Base-by-base conservation (phyloP, 768 basidiomycete species). In the Roridomyces roridus region DNA sequence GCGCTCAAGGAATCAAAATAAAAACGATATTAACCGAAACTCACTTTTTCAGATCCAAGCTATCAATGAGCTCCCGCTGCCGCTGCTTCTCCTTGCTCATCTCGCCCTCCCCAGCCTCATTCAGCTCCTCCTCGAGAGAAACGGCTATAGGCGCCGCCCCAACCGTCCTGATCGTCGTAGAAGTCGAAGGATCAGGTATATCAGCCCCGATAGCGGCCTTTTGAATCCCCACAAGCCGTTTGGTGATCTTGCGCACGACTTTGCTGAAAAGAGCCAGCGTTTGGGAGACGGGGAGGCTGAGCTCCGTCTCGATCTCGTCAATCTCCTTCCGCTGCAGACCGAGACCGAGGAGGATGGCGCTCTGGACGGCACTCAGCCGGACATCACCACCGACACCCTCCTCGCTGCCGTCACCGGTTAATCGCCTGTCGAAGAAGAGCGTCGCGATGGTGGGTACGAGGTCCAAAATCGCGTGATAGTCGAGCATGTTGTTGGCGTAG, bases 391-490 rank as follows among this genome's bases (percentile, higher is more conserved):
- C 87, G 18, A 91, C 75, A 17, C 87, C 87, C 5, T 79, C 79
- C 1, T 86, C 87, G 4, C 64, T 61, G 3, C 52, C 67, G 8
- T 28, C 23, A 5, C 56, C 47, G 31, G 47, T 25, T 7, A 91
- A 71, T 28, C 87, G 82, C 63, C 79, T 82, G 65, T 93, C 86
- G 71, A 98, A 99, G 75, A 89, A 96, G 14, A 98, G 78, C n/a
- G 81, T 74, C 3, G 94, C 86, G 34, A 94, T 74, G 1, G 78
- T 82, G 0, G 97, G 96, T 15, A 99, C 80, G 23, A 98, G 80
- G 71, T 99, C 97, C 36, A 98, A 80, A 53, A 98, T 85, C 64
- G 96, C 94, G 68, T 98, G 97, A 66, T 96, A 98, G 72, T 98
- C 97, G 37, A 98, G 81, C 85, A 91, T 88, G 68, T 94, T 94